Evolutionary conservation across 495 filamentous ascomycete genomes (phyloP), one percentile per base, ranked within the genome.

Genomic region (Xylaria telfairii): DNA sequence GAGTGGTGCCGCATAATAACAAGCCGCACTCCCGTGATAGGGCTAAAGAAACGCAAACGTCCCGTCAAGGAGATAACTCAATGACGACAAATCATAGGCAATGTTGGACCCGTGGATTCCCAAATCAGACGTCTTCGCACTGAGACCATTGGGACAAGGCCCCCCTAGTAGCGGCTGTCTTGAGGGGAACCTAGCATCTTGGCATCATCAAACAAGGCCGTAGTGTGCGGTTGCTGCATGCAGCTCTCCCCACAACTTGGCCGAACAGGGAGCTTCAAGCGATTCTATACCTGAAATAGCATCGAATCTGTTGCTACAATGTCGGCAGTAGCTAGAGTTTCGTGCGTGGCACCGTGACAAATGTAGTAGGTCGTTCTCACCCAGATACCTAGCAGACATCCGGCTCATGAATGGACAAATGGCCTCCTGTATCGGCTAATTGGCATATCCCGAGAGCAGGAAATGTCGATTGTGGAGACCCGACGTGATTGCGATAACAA

Each of bases 131-230:
- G 30, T 68, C 26, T 60, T 60, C 26, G n/a, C 51, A 17, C 17
- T n/a, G 42, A 9, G 54, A 37, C 24, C n/a, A 69, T 32, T 12
- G 30, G 10, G 39, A 67, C 65, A 56, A 54, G 65, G 21, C 1
- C 51, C 34, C 65, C 65, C 30, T 10, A 7, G 46, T 47, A 46
- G 51, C 30, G 4, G n/a, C 37, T n/a, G 66, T 34, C 19, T 24
- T 68, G 47, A 47, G 39, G 53, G 42, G 42, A 51, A 26, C 28
- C 54, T 30, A 51, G 54, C 56, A 32, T 5, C 67, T 69, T 69
- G 67, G 67, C 67, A 51, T 61, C 54, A 49, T 39, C n/a, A 26
- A 60, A 49, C n/a, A n/a, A n/a, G n/a, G n/a, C 56, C 51, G 34
- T 15, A 9, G 13, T 28, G 17, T 13, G 49, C 26, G 24, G 46